A percentile compares a stretch with the other conserved stretches of the same genome.
Conservation (phyloP, 257 asterid species). For the Solanum microdontum region DNA sequence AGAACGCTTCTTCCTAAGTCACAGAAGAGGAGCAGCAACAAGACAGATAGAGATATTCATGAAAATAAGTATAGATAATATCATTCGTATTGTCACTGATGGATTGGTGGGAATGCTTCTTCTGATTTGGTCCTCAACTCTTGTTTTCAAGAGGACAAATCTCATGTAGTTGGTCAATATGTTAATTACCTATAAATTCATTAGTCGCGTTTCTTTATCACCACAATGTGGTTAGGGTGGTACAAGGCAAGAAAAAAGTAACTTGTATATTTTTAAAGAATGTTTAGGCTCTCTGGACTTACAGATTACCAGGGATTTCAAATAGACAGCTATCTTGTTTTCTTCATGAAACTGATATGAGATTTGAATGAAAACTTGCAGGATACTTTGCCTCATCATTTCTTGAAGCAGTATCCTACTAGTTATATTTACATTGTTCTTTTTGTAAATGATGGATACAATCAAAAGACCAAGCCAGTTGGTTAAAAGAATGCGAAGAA, state of each 20-base stretch:
- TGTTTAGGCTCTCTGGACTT: background rate
- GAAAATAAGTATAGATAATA: background rate
- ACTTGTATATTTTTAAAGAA: background rate
- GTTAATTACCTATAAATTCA: background rate
- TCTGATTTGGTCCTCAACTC: background rate
- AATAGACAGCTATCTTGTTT: background rate
- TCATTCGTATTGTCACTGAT: background rate
- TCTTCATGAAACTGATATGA: background rate
- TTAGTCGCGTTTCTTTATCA: background rate
- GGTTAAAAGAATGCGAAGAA: background rate
- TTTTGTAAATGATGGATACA: background rate
- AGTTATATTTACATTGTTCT: background rate
- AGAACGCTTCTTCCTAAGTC: background rate
- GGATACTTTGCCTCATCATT: background rate
- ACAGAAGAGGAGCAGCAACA: background rate
- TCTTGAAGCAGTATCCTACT: background rate
- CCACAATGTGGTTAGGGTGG: background rate
- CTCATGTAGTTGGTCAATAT: background rate
- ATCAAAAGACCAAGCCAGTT: background rate
- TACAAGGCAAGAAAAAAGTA: background rate
- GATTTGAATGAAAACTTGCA: background rate
- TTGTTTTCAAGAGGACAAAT: background rate
- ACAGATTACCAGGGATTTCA: background rate
- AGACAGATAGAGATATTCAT: background rate
- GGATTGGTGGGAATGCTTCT: background rate